Conservation (phyloP, 1,139 yeast genomes). For the Schwanniomyces etchellsii region DNA sequence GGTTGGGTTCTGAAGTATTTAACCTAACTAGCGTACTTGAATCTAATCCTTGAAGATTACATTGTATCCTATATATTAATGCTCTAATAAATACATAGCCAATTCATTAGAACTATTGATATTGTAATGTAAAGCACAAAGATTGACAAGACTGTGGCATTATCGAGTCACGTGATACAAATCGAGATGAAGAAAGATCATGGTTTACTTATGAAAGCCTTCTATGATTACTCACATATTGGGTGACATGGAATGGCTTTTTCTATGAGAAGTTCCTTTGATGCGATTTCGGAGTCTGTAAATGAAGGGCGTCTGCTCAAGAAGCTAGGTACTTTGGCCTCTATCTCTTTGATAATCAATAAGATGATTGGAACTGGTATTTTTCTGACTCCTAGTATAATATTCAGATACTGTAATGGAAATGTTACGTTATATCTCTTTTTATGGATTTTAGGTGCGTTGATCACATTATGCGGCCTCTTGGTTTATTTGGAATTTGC, state of each 20-base stretch:
- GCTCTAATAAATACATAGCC: no score
- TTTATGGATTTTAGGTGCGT: constrained; percentile 41
- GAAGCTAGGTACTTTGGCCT: constrained; percentile 15
- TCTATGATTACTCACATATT: no score
- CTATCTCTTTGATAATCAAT: constrained; percentile 38
- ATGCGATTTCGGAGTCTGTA: no score
- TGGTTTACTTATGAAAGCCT: no score
- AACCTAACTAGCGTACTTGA: constrained; percentile 2
- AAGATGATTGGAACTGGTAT: constrained; percentile 52
- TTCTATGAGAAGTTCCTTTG: no score
- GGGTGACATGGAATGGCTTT: no score
- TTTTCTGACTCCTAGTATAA: constrained; percentile 44
- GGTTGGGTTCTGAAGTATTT: constrained; percentile 8
- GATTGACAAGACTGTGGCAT: no score
- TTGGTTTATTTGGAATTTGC: constrained; percentile 44
- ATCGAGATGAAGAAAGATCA: no score
- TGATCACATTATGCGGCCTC: constrained; percentile 42
- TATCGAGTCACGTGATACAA: no score
- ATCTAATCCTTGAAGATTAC: not conserved
- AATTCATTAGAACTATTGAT: no score
- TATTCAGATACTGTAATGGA: constrained; percentile 39
- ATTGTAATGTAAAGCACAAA: no score
- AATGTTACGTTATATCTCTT: constrained; percentile 34
- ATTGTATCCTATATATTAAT: not conserved
- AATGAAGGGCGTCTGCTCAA: not conserved